Evolutionary conservation across 257 asterid genomes (phyloP), one percentile per base, ranked within the genome.

Genomic region (Pogostemon cablin): DNA sequence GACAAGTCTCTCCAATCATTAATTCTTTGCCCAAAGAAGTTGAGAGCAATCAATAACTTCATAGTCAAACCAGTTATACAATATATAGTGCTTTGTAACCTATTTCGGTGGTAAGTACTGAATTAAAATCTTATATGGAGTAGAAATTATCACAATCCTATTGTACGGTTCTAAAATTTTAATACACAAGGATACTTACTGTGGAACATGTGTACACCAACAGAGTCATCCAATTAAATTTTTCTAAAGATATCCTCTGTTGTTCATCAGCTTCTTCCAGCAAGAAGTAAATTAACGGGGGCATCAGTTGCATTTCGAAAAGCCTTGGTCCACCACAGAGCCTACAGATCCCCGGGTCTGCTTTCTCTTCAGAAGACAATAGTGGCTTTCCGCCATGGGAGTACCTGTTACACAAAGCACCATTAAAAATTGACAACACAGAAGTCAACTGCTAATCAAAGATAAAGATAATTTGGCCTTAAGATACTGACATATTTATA

Each of bases 271-370:
- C 78, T 48, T 82, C 87, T 77, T 88, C 88, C 44, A 82, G 92
- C 78, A 88, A 82, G 89, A 90, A 93, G 82, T 77, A 93, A 70
- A 93, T 78, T 61, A 88, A 3, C 4, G 98, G 91, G 2, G 96
- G 88, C 98, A 93, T 88, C 77, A 93, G 70, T 82, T 93, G 98
- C 98, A 93, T 73, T 78, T 90, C 98, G 54, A 81, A 90, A 47
- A 80, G 90, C 75, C 92, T 84, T 41, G 82, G 38, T 43, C 71
- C 93, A 62, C 97, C 97, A 73, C 98, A 93, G 4, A 77, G 77
- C 62, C 63, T 64, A 83, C 98, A 93, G 5, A 7, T 67, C 50
- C 86, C 96, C 0, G 87, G 80, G 69, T 80, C 82, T 57, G 72
- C 75, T 35, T 47, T 75, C 54, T 80, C 79, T 66, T 67, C 76